Conservation (phyloP, 495 filamentous ascomycete species). For the Neurospora intermedia region DNA sequence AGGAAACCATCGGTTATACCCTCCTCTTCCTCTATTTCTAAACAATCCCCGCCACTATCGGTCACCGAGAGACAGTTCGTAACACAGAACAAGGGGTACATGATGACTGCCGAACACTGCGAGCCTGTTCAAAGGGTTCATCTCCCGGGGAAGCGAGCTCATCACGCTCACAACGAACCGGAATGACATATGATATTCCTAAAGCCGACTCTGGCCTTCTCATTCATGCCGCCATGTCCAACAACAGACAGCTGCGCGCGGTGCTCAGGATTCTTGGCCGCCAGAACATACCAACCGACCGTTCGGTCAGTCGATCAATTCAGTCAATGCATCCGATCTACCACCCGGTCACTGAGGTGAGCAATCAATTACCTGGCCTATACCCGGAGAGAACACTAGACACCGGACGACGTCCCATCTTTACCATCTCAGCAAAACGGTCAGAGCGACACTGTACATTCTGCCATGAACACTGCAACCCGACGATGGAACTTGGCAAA, state of each 20-base stretch:
- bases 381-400: neutral
- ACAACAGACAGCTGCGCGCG: neutral
- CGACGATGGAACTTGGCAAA: neutral
- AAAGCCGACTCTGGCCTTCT: neutral
- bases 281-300: neutral
- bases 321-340: neutral
- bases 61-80: neutral
- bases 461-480: neutral
- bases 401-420: neutral
- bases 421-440: neutral
- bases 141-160: neutral
- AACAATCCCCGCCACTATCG: neutral
- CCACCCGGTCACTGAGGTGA: neutral
- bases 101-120: neutral
- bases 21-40: neutral
- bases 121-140: neutral
- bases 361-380: neutral
- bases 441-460: neutral
- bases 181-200: neutral
- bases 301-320: neutral
- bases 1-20: neutral
- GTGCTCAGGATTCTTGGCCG: neutral
- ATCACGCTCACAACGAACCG: neutral
- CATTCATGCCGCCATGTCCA: neutral
- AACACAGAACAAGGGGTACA: neutral